Base-by-base conservation (phyloP, 148 eudicot species). In the Chenopodium quinoa region DNA sequence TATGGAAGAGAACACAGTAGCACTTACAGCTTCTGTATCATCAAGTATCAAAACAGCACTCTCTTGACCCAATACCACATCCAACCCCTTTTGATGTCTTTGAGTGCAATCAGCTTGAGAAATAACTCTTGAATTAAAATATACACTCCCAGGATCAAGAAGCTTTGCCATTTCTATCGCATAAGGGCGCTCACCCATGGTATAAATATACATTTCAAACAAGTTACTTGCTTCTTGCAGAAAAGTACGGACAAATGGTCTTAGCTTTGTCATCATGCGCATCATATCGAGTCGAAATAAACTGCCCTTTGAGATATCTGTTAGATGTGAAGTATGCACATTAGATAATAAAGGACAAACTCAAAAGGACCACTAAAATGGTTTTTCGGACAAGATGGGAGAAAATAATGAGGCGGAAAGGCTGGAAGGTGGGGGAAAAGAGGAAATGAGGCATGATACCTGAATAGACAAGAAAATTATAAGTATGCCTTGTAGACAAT, bases 201-300 rank as follows among this genome's bases (percentile, higher is more conserved):
- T 96, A 78, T 96, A 96, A 58, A 96, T 96, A 82, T 90, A 93
- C 99, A 96, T 92, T 87, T 93, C 98, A 83, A 93, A 96, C 86
- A 93, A 71, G 13, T 84, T 86, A 83, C 85, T 89, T 23, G 95
- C 99, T 88, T 96, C 97, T 84, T 92, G 85, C 75, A 96, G 87
- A 78, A 96, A 96, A 9, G 83, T 87, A 54, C 86, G 95, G 75
- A 93, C 95, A 88, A 79, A 96, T 23, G 98, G 99, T 87, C 99
- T 93, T 87, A 96, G 84, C 89, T 96, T 96, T 23, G 98, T 96
- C 90, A 90, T 85, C 98, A 96, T 96, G 74, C 87, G 90, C 88
- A 96, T 93, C 82, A 27, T 79, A 70, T 91, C 90, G 78, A 93
- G 79, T 84, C 82, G 84, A 80, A 92, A 95, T 68, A 95, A 85